Conservation (phyloP, 805 yeast genomes). For the Spencermartinsiella europaea region DNA sequence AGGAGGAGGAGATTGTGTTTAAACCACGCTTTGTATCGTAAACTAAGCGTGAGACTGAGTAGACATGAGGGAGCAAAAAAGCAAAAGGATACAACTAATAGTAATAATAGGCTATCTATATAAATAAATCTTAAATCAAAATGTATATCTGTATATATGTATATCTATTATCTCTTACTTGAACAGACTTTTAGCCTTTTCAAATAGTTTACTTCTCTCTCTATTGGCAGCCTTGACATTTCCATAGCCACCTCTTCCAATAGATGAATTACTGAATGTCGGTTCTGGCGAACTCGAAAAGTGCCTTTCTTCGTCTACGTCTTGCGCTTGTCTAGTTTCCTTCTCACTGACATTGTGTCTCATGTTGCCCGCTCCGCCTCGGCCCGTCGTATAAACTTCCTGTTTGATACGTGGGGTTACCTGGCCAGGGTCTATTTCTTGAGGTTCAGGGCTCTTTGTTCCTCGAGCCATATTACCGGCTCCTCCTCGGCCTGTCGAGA, state of each 20-base stretch:
- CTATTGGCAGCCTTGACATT: slow-evolving; percentile 38
- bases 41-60: no score
- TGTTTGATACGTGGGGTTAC: slow-evolving; percentile 52
- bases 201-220: slow-evolving; percentile 37
- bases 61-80: no score
- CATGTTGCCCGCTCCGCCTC: slow-evolving; percentile 81
- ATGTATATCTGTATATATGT: no score
- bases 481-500: slow-evolving; percentile 77
- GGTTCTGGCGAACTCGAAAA: slow-evolving; percentile 43
- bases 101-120: no score
- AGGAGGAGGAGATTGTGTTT: slow-evolving; percentile 13
- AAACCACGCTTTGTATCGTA: no score
- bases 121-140: no score
- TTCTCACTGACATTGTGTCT: slow-evolving; percentile 51
- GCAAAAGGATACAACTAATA: no score
- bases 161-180: no score
- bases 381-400: slow-evolving; percentile 60
- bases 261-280: slow-evolving; percentile 33
- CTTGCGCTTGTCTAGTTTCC: slow-evolving; percentile 59
- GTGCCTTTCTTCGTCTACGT: slow-evolving; percentile 44
- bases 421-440: slow-evolving; percentile 52
- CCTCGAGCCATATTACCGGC: slow-evolving; percentile 59
- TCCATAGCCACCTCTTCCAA: slow-evolving; percentile 67
- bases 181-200: slow-evolving; percentile 44
- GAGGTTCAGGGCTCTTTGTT: slow-evolving; percentile 45